These are phyloP conservation scores for Eutrema salsugineum DNA, from an alignment of 441 rosid species.

Conservation along the genomic window DNA sequence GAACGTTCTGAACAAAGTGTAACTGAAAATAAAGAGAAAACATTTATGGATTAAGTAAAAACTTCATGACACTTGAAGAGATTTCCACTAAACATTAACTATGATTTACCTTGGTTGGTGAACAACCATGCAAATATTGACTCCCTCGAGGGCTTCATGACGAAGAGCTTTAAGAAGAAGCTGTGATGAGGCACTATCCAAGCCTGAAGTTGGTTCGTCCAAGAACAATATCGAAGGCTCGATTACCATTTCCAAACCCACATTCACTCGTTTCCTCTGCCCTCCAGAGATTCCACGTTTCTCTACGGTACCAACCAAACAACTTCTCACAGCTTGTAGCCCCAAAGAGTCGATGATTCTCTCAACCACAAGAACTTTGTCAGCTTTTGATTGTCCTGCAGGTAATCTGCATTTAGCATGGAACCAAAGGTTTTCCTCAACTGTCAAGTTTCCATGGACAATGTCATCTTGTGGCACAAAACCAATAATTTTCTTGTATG, in stretches of 20 bases:
- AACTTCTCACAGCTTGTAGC: constrained; percentile 70
- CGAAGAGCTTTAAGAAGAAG: constrained; percentile 86
- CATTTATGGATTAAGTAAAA: background rate
- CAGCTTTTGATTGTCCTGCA: constrained; percentile 62
- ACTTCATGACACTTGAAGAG: background rate
- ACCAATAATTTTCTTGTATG: constrained; percentile 82
- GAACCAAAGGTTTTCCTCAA: constrained; percentile 96
- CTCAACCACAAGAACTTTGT: constrained; percentile 85
- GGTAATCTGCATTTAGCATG: constrained; percentile 91
- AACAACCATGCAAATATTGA: constrained; percentile 88
- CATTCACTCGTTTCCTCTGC: constrained; percentile 93
- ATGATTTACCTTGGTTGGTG: constrained; percentile 84
- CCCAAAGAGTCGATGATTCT: constrained; percentile 90
- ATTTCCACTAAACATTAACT: background rate
- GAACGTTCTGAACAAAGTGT: constrained; percentile 80
- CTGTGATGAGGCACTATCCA: constrained; percentile 95
- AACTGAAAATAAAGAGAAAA: constrained; percentile 53
- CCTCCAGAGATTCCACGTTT: constrained; percentile 97
- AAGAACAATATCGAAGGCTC: constrained; percentile 92
- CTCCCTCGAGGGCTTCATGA: constrained; percentile 90
- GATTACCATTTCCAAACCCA: constrained; percentile 97
- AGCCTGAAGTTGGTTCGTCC: constrained; percentile 97
- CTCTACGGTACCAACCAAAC: constrained; percentile 93
- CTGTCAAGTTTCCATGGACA: constrained; percentile 95
- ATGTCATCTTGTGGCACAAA: constrained; percentile 97